Evolutionary conservation across 2,329 filamentous ascomycete genomes (phyloP).

Genomic region (Pseudocercospora fijiensis): DNA sequence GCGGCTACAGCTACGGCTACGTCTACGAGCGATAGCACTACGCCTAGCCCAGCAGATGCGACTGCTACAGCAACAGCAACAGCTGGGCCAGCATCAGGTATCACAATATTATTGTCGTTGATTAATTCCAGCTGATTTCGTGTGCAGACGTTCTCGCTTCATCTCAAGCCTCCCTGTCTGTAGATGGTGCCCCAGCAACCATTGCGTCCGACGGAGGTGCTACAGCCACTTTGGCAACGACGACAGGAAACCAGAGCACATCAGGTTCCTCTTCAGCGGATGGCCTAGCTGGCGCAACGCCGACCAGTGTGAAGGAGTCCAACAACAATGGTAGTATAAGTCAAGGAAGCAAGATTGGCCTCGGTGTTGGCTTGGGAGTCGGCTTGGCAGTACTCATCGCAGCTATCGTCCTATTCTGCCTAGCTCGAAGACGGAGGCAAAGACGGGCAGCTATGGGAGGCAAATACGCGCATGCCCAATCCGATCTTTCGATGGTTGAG

Average conservation of each 20-base stretch:
- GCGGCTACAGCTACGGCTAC: conserved; percentile 5
- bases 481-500: conserved; percentile 25
- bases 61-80: no score
- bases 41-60: no score
- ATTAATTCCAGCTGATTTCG: no score
- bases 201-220: neutral
- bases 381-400: conserved; percentile 19
- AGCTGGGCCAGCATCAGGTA: no score
- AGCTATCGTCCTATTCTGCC: conserved; percentile 13
- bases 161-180: no score
- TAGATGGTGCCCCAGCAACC: no score
- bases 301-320: neutral
- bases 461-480: conserved; percentile 19
- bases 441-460: conserved; percentile 6
- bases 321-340: conserved; percentile 10
- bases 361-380: conserved; percentile 23
- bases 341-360: conserved; percentile 21
- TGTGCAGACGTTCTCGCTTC: no score
- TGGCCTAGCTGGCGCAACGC: neutral
- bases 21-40: neutral
- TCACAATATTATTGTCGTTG: no score
- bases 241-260: neutral
- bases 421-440: conserved; percentile 15
- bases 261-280: neutral
- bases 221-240: neutral